Percentiles rank a stretch among this genome's conserved stretches.
phyloP scores from a whole-genome alignment of 2,329 filamentous ascomycete species.

The Hypoxylon sp. region DNA sequence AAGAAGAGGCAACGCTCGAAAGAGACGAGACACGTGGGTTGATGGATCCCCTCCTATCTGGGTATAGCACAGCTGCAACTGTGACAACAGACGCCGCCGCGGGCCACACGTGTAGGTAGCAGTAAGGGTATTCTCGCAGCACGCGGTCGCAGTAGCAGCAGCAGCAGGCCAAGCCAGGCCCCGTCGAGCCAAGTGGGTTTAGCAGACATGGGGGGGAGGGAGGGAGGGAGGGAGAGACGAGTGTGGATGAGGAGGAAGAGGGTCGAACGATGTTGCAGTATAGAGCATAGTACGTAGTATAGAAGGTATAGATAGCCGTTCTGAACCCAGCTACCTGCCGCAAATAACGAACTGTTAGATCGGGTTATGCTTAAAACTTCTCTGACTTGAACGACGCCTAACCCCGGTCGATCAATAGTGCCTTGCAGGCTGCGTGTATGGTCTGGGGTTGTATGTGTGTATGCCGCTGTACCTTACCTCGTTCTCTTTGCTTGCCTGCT shows the following conservation, averaged over 20 bases:
- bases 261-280: too few species aligned
- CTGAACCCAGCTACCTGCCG: neutral
- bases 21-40: slow-evolving; percentile 20
- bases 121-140: too few species aligned
- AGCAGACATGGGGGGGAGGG: slow-evolving; percentile 7
- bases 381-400: slow-evolving; percentile 1
- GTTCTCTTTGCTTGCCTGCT: slow-evolving; percentile 14
- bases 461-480: neutral
- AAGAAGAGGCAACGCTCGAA: slow-evolving; percentile 23
- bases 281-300: too few species aligned
- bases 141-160: slow-evolving; percentile 15
- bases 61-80: slow-evolving; percentile 26
- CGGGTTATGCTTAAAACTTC: slow-evolving; percentile 20
- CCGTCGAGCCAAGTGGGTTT: slow-evolving; percentile 32
- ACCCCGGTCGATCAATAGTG: slow-evolving; percentile 16
- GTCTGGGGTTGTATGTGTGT: too few species aligned
- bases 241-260: too few species aligned
- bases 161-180: slow-evolving; percentile 7
- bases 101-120: slow-evolving; percentile 4
- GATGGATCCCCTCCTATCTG: slow-evolving; percentile 18
- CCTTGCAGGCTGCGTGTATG: neutral
- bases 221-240: too few species aligned
- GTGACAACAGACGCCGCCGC: slow-evolving; percentile 17
- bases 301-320: too few species aligned
- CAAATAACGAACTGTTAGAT: slow-evolving; percentile 26